These are phyloP conservation scores for Porcisia hertigi DNA, from an alignment of 208 protist species.

Conservation along the genomic window DNA sequence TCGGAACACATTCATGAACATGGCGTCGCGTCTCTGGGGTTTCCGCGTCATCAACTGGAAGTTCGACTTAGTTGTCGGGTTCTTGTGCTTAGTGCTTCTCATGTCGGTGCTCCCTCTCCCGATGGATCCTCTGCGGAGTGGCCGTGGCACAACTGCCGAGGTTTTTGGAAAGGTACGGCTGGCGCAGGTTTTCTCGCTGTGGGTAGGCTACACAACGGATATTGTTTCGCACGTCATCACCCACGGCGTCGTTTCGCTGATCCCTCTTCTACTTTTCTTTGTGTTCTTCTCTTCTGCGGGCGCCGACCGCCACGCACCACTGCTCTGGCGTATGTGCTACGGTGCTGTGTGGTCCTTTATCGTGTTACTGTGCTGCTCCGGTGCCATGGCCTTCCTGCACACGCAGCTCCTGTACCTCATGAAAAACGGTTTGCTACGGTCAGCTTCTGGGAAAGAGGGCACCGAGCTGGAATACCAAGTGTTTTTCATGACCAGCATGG, in stretches of 20 bases:
- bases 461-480: constrained; percentile 65
- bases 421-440: constrained; percentile 51
- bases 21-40: constrained; percentile 61
- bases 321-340: constrained; percentile 55
- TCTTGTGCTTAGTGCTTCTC: constrained; percentile 68
- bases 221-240: constrained; percentile 53
- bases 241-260: constrained; percentile 50
- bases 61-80: constrained; percentile 82
- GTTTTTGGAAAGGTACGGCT: neutral
- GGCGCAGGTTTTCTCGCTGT: constrained; percentile 33
- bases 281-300: constrained; percentile 58
- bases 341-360: constrained; percentile 51
- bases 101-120: constrained; percentile 63
- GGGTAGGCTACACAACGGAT: constrained; percentile 38
- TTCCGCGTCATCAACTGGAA: constrained; percentile 88
- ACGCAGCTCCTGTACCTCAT: constrained; percentile 53
- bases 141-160: neutral
- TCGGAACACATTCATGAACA: constrained; percentile 61
- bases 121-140: constrained; percentile 19
- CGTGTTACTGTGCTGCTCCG: constrained; percentile 48
- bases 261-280: constrained; percentile 52
- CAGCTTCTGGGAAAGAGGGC: constrained; percentile 45
- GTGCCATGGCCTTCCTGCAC: constrained; percentile 54
- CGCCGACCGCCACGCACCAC: constrained; percentile 36
- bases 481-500: constrained; percentile 12